phyloP scores from a whole-genome alignment of 2,329 filamentous ascomycete genomes.

The Hymenoscyphus fraxineus region DNA sequence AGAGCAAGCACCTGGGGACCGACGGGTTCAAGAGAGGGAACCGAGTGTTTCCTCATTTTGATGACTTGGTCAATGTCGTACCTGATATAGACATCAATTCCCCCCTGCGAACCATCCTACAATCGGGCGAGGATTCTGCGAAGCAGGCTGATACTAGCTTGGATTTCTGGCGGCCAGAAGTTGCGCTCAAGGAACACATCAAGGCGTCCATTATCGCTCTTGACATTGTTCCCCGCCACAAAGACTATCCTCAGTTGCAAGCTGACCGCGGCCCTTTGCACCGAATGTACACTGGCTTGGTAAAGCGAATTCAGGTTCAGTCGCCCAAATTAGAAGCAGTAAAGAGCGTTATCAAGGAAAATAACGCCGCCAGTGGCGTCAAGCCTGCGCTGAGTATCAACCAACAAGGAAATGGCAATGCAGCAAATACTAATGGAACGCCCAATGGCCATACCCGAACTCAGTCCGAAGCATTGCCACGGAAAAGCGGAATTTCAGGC shows the following conservation, averaged over 20 bases:
- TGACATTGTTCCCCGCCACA: conserved; percentile 71
- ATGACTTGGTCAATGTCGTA: conserved; percentile 39
- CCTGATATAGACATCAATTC: conserved; percentile 35
- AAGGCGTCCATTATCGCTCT: conserved; percentile 75
- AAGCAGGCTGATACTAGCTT: conserved; percentile 59
- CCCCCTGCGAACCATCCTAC: conserved; percentile 52
- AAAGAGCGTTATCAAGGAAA: conserved; percentile 57
- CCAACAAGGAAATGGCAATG: conserved; percentile 6
- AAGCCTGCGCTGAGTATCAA: conserved; percentile 10
- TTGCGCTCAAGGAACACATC: conserved; percentile 80
- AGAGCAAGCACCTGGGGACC: conserved; percentile 14
- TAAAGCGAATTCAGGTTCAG: conserved; percentile 47
- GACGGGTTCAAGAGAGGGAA: conserved; percentile 21
- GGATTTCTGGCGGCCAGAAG: conserved; percentile 63
- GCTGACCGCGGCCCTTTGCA: conserved; percentile 48
- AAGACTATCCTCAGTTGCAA: conserved; percentile 65
- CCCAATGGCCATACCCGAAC: conserved; percentile 19
- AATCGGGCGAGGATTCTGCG: conserved; percentile 49
- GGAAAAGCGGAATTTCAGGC: conserved; percentile 7
- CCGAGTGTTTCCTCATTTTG: conserved; percentile 40
- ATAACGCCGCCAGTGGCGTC: conserved; percentile 61
- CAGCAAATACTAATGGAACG: neutral
- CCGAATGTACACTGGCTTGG: conserved; percentile 47
- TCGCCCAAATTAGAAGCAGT: conserved; percentile 52
- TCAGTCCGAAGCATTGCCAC: conserved; percentile 12